Evolutionary conservation across 1,139 yeast species (phyloP).

Genomic region (Hansenula sp.): DNA sequence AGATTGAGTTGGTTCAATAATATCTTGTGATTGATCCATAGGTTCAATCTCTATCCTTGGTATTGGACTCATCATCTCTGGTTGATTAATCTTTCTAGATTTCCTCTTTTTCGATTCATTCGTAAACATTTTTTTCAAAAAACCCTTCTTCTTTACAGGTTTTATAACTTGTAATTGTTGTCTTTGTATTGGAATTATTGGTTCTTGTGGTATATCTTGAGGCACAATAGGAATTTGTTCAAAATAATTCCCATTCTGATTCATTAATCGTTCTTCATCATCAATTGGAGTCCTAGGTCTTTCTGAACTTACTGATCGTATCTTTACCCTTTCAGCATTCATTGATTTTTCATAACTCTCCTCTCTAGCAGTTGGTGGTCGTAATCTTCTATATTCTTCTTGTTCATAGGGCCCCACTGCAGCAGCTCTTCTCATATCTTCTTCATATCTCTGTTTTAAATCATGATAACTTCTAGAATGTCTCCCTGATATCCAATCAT

Average conservation of each 20-base stretch:
- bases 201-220: background rate
- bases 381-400: no score
- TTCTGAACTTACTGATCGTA: no score
- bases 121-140: constrained; percentile 1
- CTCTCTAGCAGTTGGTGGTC: background rate
- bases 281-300: background rate
- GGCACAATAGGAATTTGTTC: no score
- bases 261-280: background rate
- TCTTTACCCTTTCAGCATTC: no score
- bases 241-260: background rate
- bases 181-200: background rate
- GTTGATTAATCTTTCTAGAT: background rate
- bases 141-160: background rate
- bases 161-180: background rate
- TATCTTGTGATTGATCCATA: background rate
- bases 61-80: no score
- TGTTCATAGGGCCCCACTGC: no score
- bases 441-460: no score
- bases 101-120: background rate
- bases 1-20: background rate
- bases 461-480: background rate
- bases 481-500: background rate
- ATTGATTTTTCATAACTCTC: background rate
- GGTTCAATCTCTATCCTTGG: no score
- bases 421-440: no score